Base-by-base conservation (phyloP, 1,139 yeast species). In the Debaryomyces psychrophilus region DNA sequence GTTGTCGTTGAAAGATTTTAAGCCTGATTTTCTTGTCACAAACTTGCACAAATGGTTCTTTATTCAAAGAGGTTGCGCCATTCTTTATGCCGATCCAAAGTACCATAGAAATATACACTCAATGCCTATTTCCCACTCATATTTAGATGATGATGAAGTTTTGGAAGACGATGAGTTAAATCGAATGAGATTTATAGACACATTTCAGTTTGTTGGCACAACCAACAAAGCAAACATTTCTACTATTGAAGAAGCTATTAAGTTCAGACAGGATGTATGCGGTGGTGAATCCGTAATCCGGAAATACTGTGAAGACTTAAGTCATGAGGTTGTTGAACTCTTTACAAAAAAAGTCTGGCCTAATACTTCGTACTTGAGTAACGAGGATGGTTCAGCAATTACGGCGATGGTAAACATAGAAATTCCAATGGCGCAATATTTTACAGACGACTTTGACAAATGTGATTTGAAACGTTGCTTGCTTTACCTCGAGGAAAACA, bases 31-130 rank as follows among this genome's bases (percentile, higher is more conserved):
- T 58, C 77, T 75, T 56, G 74, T 78, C 12, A 67, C 85, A 34
- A 86, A 85, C 56, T 67, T 85, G 29, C 92, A 86, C 69, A 86
- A 86, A 59, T 85, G 92, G 92, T 68, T 73, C 41, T 81, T 60
- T 51, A 73, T 75, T 22, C 88, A 90, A 3, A 68, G 82, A 40
- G 79, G 83, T 1, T 73, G 78, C 53, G 86, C 88, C 0, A 67
- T 83, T 23, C 60, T 86, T 38, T 85, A 85, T 55, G 87, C 81
- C 6, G 75, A 77, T 49, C 71, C 73, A 5, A 65, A 70, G 47
- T 78, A 76, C 56, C 89, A 83, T 48, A 57, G 62, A 1, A 47
- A 57, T n/a, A 67, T 85, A 46, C 85, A 83, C 49, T 74, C 87
- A 0, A 55, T 82, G 48, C 90, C 90, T 1, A 66, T 85, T 9